Base-by-base conservation (phyloP, 164 flowering plant species). In the Nymphaea colorata region DNA sequence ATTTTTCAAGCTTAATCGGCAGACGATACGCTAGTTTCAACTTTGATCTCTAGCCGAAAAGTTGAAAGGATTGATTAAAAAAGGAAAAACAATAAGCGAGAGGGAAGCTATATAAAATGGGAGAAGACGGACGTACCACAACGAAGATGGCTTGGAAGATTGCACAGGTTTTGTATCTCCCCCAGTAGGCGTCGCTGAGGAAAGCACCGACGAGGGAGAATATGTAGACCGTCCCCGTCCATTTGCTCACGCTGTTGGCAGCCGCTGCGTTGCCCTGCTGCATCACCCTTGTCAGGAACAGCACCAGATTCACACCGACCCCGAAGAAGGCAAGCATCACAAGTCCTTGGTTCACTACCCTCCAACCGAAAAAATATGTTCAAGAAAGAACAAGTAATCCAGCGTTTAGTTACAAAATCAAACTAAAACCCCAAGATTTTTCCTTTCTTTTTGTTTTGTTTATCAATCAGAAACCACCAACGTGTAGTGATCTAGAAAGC, bases 291-390 rank as follows among this genome's bases (percentile, higher is more conserved):
- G 87, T 87, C 42, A 90, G 70, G 78, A 93, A 93, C 75, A 93
- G 43, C 3, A 93, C 98, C 82, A 90, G 69, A 72, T 93, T 93
- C 73, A 93, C 93, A 0, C 86, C 91, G 15, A 89, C 96, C 3
- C 96, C 96, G 67, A 90, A 93, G 76, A 87, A 93, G 44, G 96
- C 91, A 36, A 93, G 82, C 10, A 95, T 90, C 36, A 87, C 86
- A 1, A 93, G 78, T 5, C 85, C 96, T 79, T 93, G 96, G 73
- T 93, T 93, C 41, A 78, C 96, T 90, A 85, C 78, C 76, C 41
- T 55, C 67, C 3, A n/a, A 43, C 41, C 44, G 15, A 57, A 8
- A 2, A 61, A 61, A 61, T 61, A 10, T 3, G 14, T 2, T 17
- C 42, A 61, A 16, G 25, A 3, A 6, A 2, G 51, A 7, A 12